phyloP scores from a whole-genome alignment of 306 rosid species.

The Quercus robur region DNA sequence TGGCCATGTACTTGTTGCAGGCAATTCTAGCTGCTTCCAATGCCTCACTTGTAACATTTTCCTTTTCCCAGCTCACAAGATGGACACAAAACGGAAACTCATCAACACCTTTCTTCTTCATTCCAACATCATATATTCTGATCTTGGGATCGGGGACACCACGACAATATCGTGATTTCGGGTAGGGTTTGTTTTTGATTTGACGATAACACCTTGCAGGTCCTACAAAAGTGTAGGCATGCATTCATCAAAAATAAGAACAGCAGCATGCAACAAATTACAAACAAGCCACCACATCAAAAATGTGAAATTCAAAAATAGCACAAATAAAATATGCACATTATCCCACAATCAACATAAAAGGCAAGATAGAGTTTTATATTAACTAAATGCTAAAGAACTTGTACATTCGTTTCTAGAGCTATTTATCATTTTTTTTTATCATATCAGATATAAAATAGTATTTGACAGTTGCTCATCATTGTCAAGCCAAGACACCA shows the following conservation, averaged over 20 bases:
- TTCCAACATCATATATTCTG: conserved; percentile 90
- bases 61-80: conserved; percentile 89
- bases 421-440: too few relatives aligned
- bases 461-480: too few relatives aligned
- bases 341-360: too few relatives aligned
- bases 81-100: conserved; percentile 94
- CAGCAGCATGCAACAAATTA: too few relatives aligned
- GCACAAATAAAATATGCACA: too few relatives aligned
- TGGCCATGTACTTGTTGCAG: conserved; percentile 83
- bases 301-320: too few relatives aligned
- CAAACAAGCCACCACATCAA: too few relatives aligned
- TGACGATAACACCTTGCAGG: conserved; percentile 88
- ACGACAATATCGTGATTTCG: conserved; percentile 84
- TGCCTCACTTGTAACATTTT: conserved; percentile 83
- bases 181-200: conserved; percentile 81
- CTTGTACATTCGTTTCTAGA: too few relatives aligned
- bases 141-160: conserved; percentile 95
- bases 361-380: too few relatives aligned
- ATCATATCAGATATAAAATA: too few relatives aligned
- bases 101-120: conserved; percentile 90
- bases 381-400: too few relatives aligned
- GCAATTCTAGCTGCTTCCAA: conserved; percentile 88
- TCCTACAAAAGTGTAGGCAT: conserved; percentile 30
- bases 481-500: too few relatives aligned
- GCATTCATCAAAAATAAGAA: not conserved